phyloP scores from a whole-genome alignment of 1,284 basidiomycete species.

The Ganoderma meredithae region DNA sequence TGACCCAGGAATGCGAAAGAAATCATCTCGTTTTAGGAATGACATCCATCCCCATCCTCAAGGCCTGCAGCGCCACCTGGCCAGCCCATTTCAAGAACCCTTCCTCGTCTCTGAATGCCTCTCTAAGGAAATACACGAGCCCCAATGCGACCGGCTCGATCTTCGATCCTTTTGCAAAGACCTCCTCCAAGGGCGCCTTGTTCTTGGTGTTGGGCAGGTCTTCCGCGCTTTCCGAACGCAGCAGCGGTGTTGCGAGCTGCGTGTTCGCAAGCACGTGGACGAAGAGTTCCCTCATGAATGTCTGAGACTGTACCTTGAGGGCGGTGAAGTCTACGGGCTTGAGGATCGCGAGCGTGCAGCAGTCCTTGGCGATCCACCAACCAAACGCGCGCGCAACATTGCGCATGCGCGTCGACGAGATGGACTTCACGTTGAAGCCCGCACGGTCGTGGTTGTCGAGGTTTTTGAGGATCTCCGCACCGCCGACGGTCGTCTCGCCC shows the following conservation, averaged over 20 bases:
- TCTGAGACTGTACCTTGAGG: constrained; percentile 66
- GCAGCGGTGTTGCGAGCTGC: constrained; percentile 74
- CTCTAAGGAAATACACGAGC: constrained; percentile 70
- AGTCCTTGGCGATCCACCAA: constrained; percentile 85
- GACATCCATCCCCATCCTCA: constrained; percentile 67
- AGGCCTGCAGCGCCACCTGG: constrained; percentile 69
- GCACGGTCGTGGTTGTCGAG: constrained; percentile 55
- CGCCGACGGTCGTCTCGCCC: constrained; percentile 86
- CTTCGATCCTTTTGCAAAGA: constrained; percentile 73
- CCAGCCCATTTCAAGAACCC: constrained; percentile 69
- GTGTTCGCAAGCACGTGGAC: constrained; percentile 73
- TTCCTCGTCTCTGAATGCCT: constrained; percentile 51
- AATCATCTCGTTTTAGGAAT: constrained; percentile 43
- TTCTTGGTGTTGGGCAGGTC: constrained; percentile 53
- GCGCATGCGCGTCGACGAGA: constrained; percentile 64
- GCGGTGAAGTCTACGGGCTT: constrained; percentile 91
- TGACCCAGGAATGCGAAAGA: not conserved
- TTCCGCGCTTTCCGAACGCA: constrained; percentile 45
- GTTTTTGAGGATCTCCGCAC: constrained; percentile 77
- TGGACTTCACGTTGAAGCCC: constrained; percentile 58
- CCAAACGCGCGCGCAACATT: constrained; percentile 83
- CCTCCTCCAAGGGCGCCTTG: constrained; percentile 70
- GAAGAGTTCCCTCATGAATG: constrained; percentile 78
- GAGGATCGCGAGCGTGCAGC: constrained; percentile 76
- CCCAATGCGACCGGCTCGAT: constrained; percentile 71